Evolutionary conservation across 371 early-diverging fungal genomes (phyloP).

Genomic region (Rhizopus microsporus): DNA sequence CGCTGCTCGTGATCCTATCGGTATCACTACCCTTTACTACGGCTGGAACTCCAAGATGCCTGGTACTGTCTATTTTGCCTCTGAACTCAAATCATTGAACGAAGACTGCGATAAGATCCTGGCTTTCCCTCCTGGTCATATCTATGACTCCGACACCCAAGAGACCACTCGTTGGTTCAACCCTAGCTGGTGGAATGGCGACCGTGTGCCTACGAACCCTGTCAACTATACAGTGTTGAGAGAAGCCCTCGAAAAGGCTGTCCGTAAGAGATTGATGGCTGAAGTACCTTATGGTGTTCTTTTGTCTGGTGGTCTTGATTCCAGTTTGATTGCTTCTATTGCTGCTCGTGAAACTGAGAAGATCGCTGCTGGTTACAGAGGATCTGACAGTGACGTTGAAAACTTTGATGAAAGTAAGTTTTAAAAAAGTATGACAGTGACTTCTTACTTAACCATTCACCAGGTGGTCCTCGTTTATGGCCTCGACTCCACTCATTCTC

Average conservation of each 20-base stretch:
- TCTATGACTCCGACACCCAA: slow-evolving; percentile 77
- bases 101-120: slow-evolving; percentile 94
- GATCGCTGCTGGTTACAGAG: slow-evolving; percentile 38
- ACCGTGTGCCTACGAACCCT: slow-evolving; percentile 54
- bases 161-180: slow-evolving; percentile 85
- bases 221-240: slow-evolving; percentile 73
- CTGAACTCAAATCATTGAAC: slow-evolving; percentile 93
- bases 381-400: slow-evolving; percentile 45
- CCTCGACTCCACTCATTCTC: slow-evolving; percentile 94
- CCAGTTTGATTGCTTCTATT: slow-evolving; percentile 91
- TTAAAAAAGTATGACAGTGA: not conserved
- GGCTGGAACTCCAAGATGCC: slow-evolving; percentile 85
- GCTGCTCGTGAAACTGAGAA: slow-evolving; percentile 81
- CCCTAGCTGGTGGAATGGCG: slow-evolving; percentile 86
- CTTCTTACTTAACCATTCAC: not conserved
- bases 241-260: slow-evolving; percentile 79
- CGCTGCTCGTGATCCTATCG: slow-evolving; percentile 95
- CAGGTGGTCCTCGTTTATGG: slow-evolving; percentile 66
- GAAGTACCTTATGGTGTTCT: slow-evolving; percentile 98
- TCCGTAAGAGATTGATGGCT: slow-evolving; percentile 94
- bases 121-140: slow-evolving; percentile 95
- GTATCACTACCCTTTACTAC: slow-evolving; percentile 95
- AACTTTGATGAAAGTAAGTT: slow-evolving; percentile 69
- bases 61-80: slow-evolving; percentile 87
- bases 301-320: slow-evolving; percentile 93